phyloP scores from a whole-genome alignment of 139 green algal species.

The Monoraphidium neglectum region DNA sequence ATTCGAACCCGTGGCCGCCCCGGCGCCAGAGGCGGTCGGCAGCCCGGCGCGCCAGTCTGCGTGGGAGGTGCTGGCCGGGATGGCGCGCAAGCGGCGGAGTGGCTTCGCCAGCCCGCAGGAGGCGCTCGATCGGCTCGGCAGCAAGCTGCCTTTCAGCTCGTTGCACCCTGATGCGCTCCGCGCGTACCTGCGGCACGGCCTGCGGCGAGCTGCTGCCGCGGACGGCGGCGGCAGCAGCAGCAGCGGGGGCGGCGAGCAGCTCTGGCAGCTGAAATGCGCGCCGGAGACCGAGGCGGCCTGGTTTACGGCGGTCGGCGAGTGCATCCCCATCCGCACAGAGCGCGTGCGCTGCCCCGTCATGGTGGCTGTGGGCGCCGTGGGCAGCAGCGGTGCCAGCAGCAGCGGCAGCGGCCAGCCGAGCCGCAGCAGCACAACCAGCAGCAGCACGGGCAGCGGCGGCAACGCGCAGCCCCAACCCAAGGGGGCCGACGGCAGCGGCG shows the following conservation, averaged over 20 bases:
- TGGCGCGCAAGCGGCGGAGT: constrained; percentile 6
- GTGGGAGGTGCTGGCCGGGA: background rate
- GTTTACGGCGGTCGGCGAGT: constrained; percentile 19
- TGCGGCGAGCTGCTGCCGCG: background rate
- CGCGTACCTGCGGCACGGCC: constrained; percentile 20
- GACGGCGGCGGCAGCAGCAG: background rate
- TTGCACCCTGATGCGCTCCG: constrained; percentile 20
- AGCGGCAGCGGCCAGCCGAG: no score
- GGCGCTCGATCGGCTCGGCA: background rate
- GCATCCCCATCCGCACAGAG: background rate
- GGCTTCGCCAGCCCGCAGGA: constrained; percentile 3
- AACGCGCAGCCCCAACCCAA: no score
- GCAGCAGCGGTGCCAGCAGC: no score
- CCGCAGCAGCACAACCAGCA: no score
- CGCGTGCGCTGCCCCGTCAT: constrained; percentile 8
- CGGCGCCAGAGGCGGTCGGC: background rate
- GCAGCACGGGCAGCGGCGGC: no score
- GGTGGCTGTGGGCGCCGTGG: background rate
- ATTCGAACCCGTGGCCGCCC: constrained; percentile 17
- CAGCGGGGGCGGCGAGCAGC: background rate
- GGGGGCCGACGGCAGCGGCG: no score
- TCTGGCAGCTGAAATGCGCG: constrained; percentile 17
- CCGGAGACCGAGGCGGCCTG: constrained; percentile 24
- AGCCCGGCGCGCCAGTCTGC: background rate
- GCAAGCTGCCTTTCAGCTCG: constrained; percentile 30